Percentiles rank a stretch among this genome's conserved stretches.
These are phyloP conservation scores for Beta vulgaris DNA, from an alignment of 148 eudicot genomes.

Conservation along the genomic window DNA sequence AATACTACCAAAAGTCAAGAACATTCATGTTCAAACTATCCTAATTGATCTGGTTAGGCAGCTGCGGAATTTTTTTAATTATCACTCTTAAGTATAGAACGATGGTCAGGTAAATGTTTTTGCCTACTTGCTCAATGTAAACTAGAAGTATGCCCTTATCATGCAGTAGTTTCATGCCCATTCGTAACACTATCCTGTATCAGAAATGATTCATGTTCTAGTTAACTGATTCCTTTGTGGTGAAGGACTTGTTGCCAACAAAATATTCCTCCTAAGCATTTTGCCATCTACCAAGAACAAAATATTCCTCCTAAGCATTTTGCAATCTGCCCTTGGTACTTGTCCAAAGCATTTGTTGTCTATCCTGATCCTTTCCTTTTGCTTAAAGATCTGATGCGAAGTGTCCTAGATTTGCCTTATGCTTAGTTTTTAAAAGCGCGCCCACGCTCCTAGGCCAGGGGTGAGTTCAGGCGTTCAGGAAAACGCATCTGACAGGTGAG, in stretches of 20 bases:
- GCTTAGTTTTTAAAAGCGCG: too few relatives aligned
- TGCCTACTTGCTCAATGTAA: not conserved
- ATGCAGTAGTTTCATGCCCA: not conserved
- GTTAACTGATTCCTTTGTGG: not conserved
- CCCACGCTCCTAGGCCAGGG: too few relatives aligned
- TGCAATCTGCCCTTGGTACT: not conserved
- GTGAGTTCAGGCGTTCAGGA: too few relatives aligned
- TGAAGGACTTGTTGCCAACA: too few relatives aligned
- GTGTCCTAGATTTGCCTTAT: constrained; percentile 1
- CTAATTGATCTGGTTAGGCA: not conserved
- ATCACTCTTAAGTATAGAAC: not conserved
- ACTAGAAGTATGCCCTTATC: not conserved
- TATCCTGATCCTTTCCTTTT: not conserved
- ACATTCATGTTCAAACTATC: not conserved
- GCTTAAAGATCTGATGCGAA: not conserved
- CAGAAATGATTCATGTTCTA: not conserved
- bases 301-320: too few relatives aligned
- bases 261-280: too few relatives aligned
- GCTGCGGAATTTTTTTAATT: not conserved
- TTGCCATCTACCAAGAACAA: not conserved
- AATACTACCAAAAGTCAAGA: not conserved
- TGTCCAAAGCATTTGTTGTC: not conserved
- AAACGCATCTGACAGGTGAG: too few relatives aligned
- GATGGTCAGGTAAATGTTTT: not conserved
- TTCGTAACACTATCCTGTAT: not conserved